Conservation (phyloP, 163 green algal genomes). For the Chlamydomonas reinhardtii region DNA sequence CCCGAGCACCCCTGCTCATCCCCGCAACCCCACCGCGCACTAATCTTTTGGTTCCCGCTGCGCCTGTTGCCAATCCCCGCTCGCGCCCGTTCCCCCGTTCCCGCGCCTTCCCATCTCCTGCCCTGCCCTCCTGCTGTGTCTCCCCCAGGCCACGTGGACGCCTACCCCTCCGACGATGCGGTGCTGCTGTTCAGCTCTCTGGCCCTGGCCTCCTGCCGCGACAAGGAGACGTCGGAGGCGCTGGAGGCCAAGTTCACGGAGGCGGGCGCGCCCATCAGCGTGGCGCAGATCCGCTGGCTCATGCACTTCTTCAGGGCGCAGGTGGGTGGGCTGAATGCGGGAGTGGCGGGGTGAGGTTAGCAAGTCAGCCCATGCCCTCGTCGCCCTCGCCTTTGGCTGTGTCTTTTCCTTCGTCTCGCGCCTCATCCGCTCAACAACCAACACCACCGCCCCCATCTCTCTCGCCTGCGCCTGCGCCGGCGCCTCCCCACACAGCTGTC, state of each 20-base stretch:
- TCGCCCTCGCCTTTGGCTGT: too few relatives aligned
- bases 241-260: constrained; percentile 13
- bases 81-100: too few relatives aligned
- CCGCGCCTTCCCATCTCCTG: too few relatives aligned
- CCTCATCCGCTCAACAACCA: too few relatives aligned
- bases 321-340: background rate
- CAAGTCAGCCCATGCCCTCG: too few relatives aligned
- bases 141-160: background rate
- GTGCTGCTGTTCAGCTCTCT: constrained; percentile 23
- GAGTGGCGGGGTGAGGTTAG: too few relatives aligned
- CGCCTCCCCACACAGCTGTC: background rate
- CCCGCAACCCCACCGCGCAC: too few relatives aligned
- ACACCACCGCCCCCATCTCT: background rate
- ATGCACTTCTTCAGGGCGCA: constrained; percentile 42
- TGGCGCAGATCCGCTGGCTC: constrained; percentile 44
- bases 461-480: background rate
- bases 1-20: too few relatives aligned
- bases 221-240: background rate
- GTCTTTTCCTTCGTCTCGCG: too few relatives aligned
- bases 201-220: background rate
- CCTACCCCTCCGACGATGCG: constrained; percentile 38
- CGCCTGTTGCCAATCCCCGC: too few relatives aligned
- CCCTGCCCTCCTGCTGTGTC: background rate
- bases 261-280: background rate
- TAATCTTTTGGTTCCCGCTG: too few relatives aligned